Percentiles rank a stretch among this genome's conserved stretches.
These are phyloP conservation scores for Neoconidiobolus thromboides DNA, from an alignment of 371 early-diverging fungal species.

Conservation along the genomic window DNA sequence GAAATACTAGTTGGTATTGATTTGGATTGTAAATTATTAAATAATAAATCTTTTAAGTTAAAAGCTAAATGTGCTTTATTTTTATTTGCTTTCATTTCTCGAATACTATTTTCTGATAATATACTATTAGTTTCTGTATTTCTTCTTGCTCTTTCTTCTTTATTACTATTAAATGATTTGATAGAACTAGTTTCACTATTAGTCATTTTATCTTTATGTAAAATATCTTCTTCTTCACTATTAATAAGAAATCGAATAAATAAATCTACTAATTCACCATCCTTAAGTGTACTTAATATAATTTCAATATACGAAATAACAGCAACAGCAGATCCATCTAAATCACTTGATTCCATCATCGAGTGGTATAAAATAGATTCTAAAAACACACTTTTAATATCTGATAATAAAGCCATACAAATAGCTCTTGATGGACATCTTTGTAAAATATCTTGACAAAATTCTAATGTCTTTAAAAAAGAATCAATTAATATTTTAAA, in stretches of 20 bases:
- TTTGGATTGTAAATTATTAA: constrained; percentile 46
- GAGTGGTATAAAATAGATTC: constrained; percentile 74
- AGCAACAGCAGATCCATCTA: constrained; percentile 78
- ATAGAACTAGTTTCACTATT: not conserved
- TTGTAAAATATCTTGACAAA: constrained; percentile 65
- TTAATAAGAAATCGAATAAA: constrained; percentile 58
- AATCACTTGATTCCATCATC: constrained; percentile 68
- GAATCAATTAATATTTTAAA: constrained; percentile 60
- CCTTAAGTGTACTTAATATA: constrained; percentile 51
- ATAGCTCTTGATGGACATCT: constrained; percentile 60
- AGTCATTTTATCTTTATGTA: not conserved
- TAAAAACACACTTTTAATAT: constrained; percentile 53
- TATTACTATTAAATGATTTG: not conserved
- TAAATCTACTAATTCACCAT: constrained; percentile 48
- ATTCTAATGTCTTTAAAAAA: constrained; percentile 55
- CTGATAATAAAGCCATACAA: constrained; percentile 33
- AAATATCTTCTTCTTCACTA: constrained; percentile 25
- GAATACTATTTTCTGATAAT: not conserved
- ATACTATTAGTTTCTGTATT: constrained; percentile 11
- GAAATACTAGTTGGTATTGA: constrained; percentile 60
- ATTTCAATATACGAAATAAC: constrained; percentile 73
- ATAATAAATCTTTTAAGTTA: constrained; percentile 47
- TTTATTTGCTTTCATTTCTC: not conserved
- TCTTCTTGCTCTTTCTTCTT: not conserved
- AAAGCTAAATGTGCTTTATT: not conserved